Evolutionary conservation across 345 rosid genomes (phyloP).

Genomic region (Diplotaxis tenuifolia): DNA sequence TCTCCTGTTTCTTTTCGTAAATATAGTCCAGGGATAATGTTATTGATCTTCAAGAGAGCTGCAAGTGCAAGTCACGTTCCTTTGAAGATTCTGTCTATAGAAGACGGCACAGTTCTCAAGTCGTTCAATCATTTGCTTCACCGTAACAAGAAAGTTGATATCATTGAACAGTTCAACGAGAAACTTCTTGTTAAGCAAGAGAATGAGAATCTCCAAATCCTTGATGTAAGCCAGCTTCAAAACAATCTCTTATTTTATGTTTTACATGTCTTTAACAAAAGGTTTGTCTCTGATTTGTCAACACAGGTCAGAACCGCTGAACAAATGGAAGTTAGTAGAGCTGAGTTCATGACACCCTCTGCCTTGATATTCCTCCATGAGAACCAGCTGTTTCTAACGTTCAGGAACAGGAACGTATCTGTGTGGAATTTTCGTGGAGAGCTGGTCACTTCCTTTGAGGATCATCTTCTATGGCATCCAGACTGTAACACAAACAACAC

Average conservation of each 20-base stretch:
- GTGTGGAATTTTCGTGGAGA: conserved; percentile 98
- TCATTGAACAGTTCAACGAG: conserved; percentile 94
- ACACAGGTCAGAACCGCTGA: conserved; percentile 71
- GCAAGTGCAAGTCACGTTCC: conserved; percentile 68
- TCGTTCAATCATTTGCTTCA: conserved; percentile 85
- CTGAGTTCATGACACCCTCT: conserved; percentile 89
- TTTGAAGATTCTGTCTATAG: conserved; percentile 83
- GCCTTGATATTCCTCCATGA: conserved; percentile 93
- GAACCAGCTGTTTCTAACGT: conserved; percentile 89
- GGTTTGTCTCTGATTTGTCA: conserved; percentile 7
- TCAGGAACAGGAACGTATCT: conserved; percentile 77
- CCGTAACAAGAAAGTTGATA: conserved; percentile 94
- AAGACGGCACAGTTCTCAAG: conserved; percentile 95
- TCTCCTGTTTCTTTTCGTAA: background rate
- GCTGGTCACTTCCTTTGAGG: conserved; percentile 95
- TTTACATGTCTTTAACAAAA: background rate
- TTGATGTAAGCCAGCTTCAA: conserved; percentile 56
- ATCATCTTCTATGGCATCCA: conserved; percentile 91
- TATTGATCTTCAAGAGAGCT: conserved; percentile 80
- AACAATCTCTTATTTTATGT: background rate
- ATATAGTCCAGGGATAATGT: conserved; percentile 94
- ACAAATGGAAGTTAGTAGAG: conserved; percentile 71
- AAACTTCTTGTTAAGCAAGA: conserved; percentile 99
- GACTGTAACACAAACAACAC: conserved; percentile 96
- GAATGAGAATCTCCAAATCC: conserved; percentile 94